Evolutionary conservation across 495 filamentous ascomycete species (phyloP).

Genomic region (Neurospora sp.): DNA sequence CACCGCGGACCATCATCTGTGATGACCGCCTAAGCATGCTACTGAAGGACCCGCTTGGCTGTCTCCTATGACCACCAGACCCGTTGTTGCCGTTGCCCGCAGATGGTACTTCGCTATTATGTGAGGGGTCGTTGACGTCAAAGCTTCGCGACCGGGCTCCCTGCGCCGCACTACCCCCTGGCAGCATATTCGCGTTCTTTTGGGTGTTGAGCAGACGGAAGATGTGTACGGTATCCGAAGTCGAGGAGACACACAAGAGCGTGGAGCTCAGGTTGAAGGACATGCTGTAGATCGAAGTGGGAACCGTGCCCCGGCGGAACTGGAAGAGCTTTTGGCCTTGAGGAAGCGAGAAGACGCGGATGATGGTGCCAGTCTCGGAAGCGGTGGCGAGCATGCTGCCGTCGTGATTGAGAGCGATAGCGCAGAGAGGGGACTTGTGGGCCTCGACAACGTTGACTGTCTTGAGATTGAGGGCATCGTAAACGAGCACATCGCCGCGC

Average conservation of each 20-base stretch:
- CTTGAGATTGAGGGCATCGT: constrained; percentile 76
- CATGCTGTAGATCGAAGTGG: constrained; percentile 94
- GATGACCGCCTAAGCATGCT: constrained; percentile 94
- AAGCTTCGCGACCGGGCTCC: constrained; percentile 32
- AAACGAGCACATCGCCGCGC: constrained; percentile 86
- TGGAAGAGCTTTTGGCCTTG: constrained; percentile 86
- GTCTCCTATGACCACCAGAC: constrained; percentile 29
- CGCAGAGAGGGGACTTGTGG: constrained; percentile 84
- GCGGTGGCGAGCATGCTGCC: constrained; percentile 91
- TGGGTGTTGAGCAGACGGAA: constrained; percentile 54
- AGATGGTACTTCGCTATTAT: constrained; percentile 30
- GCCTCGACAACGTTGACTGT: constrained; percentile 91
- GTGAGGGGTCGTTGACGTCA: constrained; percentile 37
- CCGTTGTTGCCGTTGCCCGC: constrained; percentile 19
- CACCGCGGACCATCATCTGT: constrained; percentile 82
- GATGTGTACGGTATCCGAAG: constrained; percentile 94
- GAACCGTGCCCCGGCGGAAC: constrained; percentile 89
- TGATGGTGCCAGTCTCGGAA: constrained; percentile 95
- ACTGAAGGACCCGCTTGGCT: constrained; percentile 56
- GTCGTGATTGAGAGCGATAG: constrained; percentile 80
- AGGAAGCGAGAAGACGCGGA: constrained; percentile 87
- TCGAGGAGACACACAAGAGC: constrained; percentile 87
- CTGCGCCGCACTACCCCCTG: constrained; percentile 7
- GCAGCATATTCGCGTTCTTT: background rate
- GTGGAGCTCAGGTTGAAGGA: constrained; percentile 95